phyloP scores from a whole-genome alignment of 495 filamentous ascomycete genomes.

The Aspergillus bertholletiae region DNA sequence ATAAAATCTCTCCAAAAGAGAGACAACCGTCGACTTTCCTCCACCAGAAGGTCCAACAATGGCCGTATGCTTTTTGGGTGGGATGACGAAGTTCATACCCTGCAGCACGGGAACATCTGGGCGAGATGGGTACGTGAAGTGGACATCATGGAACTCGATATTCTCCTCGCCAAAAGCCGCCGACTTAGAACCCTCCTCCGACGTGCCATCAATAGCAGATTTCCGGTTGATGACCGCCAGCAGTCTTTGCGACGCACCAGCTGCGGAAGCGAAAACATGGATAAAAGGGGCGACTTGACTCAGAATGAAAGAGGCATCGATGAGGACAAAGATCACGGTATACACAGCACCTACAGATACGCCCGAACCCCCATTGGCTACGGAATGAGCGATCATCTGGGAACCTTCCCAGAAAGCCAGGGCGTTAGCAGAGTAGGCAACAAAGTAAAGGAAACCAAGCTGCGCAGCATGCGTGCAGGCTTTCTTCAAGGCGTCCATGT shows the following conservation, averaged over 20 bases:
- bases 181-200: slow-evolving; percentile 29
- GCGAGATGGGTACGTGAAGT: slow-evolving; percentile 60
- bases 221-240: slow-evolving; percentile 46
- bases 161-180: slow-evolving; percentile 25
- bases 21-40: slow-evolving; percentile 64
- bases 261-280: slow-evolving; percentile 57
- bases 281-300: slow-evolving; percentile 61
- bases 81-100: slow-evolving; percentile 47
- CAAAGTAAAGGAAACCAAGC: slow-evolving; percentile 59
- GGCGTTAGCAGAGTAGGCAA: slow-evolving; percentile 59
- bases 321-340: slow-evolving; percentile 60
- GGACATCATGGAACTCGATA: slow-evolving; percentile 49
- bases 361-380: slow-evolving; percentile 28
- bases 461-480: slow-evolving; percentile 52
- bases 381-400: slow-evolving; percentile 47
- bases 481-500: slow-evolving; percentile 55
- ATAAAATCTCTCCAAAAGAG: slow-evolving; percentile 52
- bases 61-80: slow-evolving; percentile 56
- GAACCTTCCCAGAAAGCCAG: slow-evolving; percentile 66
- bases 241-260: slow-evolving; percentile 50
- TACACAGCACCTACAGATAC: slow-evolving; percentile 56
- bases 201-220: slow-evolving; percentile 48
- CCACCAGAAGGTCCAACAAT: slow-evolving; percentile 68
- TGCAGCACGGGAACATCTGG: slow-evolving; percentile 50
- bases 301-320: slow-evolving; percentile 60